Evolutionary conservation across 495 filamentous ascomycete species (phyloP).

Genomic region (Penicillium antarcticum): DNA sequence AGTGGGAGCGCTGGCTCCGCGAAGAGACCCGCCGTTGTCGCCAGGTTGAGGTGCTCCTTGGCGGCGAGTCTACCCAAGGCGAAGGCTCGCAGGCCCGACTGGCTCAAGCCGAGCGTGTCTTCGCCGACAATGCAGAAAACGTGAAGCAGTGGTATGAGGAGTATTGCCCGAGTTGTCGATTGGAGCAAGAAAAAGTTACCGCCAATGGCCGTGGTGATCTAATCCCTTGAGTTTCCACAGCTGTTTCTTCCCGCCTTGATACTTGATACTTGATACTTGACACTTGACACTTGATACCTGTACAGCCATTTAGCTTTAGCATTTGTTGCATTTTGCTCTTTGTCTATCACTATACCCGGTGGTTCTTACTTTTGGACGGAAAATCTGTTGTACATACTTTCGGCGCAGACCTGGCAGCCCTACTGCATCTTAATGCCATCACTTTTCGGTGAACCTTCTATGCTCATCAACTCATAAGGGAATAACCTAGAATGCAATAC

Average conservation of each 20-base stretch:
- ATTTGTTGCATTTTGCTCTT: constrained; percentile 12
- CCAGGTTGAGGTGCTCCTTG: constrained; percentile 53
- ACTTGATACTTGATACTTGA: neutral
- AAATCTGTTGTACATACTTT: constrained; percentile 10
- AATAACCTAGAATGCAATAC: neutral
- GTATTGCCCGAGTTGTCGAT: constrained; percentile 72
- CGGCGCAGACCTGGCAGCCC: constrained; percentile 5
- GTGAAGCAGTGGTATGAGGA: constrained; percentile 63
- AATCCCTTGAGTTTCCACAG: constrained; percentile 15
- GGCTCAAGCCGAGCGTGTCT: constrained; percentile 23
- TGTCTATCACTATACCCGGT: constrained; percentile 34
- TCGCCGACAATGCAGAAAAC: constrained; percentile 42
- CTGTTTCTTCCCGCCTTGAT: neutral
- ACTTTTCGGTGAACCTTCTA: constrained; percentile 12
- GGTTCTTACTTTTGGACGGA: constrained; percentile 1
- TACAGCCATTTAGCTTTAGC: constrained; percentile 6
- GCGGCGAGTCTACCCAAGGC: constrained; percentile 25
- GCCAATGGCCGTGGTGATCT: constrained; percentile 13
- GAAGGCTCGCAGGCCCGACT: constrained; percentile 22
- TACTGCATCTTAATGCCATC: neutral
- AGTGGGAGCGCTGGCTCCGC: constrained; percentile 88
- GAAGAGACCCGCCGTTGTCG: constrained; percentile 69
- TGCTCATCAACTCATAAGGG: neutral
- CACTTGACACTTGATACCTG: neutral
- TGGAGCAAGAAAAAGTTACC: constrained; percentile 47